These are phyloP conservation scores for Chaetoscypha palmicola DNA, from an alignment of 2,329 filamentous ascomycete genomes.

Conservation along the genomic window DNA sequence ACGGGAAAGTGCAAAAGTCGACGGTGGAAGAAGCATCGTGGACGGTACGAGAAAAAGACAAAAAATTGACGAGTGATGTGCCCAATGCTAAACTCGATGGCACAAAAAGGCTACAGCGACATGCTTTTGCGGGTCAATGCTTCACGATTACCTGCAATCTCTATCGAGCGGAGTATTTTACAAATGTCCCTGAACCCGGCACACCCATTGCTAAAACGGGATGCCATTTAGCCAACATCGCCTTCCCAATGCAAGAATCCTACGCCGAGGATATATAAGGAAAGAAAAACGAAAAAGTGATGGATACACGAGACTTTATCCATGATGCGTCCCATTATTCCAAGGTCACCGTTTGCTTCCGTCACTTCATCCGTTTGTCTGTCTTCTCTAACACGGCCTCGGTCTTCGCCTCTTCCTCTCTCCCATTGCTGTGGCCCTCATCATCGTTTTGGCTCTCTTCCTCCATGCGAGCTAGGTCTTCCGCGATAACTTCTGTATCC, in stretches of 20 bases:
- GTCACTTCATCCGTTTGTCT: slow-evolving; percentile 1
- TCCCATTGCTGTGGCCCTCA: slow-evolving; percentile 15
- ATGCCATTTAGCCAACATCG: neutral
- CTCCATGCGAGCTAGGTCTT: slow-evolving; percentile 19
- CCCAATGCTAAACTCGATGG: no score
- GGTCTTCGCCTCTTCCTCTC: slow-evolving; percentile 12
- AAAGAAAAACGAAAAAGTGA: neutral
- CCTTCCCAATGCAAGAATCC: slow-evolving; percentile 7
- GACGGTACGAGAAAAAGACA: no score
- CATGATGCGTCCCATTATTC: neutral
- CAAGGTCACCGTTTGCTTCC: neutral
- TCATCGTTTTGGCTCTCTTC: slow-evolving; percentile 17
- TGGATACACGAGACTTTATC: neutral
- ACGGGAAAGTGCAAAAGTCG: no score
- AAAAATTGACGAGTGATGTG: no score
- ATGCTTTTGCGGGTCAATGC: no score
- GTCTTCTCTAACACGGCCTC: slow-evolving; percentile 16
- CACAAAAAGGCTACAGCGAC: no score
- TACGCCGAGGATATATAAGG: slow-evolving; percentile 4
- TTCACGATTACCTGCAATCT: slow-evolving; percentile 4
- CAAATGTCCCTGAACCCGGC: slow-evolving; percentile 4
- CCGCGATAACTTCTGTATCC: slow-evolving; percentile 24
- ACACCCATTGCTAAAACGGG: slow-evolving; percentile 1
- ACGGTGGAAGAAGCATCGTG: no score
- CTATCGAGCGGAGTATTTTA: slow-evolving; percentile 22